Base-by-base conservation (phyloP, 306 rosid species). In the Ochetophila trinervis region DNA sequence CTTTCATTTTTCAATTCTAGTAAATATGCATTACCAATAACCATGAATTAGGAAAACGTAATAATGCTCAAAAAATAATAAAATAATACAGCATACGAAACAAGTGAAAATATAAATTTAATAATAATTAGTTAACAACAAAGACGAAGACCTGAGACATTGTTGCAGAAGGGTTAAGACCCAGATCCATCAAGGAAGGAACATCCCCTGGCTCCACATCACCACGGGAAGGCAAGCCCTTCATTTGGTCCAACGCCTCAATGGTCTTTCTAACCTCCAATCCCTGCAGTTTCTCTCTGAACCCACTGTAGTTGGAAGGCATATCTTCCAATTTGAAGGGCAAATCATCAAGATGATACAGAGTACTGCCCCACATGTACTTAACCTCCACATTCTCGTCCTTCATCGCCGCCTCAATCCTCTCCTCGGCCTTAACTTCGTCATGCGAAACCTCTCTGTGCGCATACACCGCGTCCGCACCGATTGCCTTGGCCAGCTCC, bases 281-380 rank as follows among this genome's bases (percentile, higher is more conserved):
- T 17, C 86, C 86, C 78, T 84, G 78, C 61, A 87, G 86, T 62
- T 74, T 84, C 80, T 90, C 97, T 70, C 83, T 90, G 68, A 94
- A 94, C 13, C 84, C 95, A 4, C 96, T 90, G 48, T 90, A 84
- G 47, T 85, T 86, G 0, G 96, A 68, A 4, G 97, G 99, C 96
- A 90, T 90, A 13, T 88, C 95, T 80, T 88, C 99, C 80, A 94
- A 51, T 16, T 82, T 65, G 48, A 90, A 90, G 15, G 97, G 96
- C 78, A 94, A 82, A 76, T 94, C 99, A 16, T 94, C 97, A 42
- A 74, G 35, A 57, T 94, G 99, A 57, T 78, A 88, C 84, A 94
- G 63, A 37, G 99, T 94, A 51, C 97, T 90, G 4, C 99, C 99
- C 99, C 99, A 90, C 40, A 83, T 88, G 80, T 83, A 90, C 88